Base-by-base conservation (phyloP, 2,329 filamentous ascomycete species). In the Fusarium cicatricum region DNA sequence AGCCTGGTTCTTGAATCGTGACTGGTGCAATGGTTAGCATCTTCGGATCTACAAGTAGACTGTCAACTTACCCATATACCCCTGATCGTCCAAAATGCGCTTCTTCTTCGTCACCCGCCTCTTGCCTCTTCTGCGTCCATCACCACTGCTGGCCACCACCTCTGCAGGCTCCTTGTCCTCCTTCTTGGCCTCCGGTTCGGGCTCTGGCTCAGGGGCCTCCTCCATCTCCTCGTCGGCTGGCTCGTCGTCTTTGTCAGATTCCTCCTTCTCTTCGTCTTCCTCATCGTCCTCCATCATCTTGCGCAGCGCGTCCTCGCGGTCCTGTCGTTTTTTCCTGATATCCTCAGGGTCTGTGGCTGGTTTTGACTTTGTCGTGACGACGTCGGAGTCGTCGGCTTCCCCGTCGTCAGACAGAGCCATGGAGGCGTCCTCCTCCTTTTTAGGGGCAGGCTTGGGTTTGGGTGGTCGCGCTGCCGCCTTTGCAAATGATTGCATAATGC, bases 81-180 rank as follows among this genome's bases (percentile, higher is more conserved):
- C 93, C 62, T 97, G 89, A 43, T 93, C 91, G 64, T 97, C 93
- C 72, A 92, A 89, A 50, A 90, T 84, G 38, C 89, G 92, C 78
- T 89, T 90, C 81, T 96, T 97, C 77, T 91, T 92, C 85, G 90
- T 91, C 8, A 97, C 85, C 66, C 89, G 86, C 64, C 93, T 84
- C 71, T 85, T 88, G 28, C 91, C 92, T 60, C 92, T 85, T 55
- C 90, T 83, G 33, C 92, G 84, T 0, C 90, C 90, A 53, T 78
- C 70, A n/a, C 69, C 70, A 5, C 70, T 73, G 52, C 83, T 85
- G 2, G 81, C 83, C 7, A 88, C 76, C 6, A 84, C 76, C 55
- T 83, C 81, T 23, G 80, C 72, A 2, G 78, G 74, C 48, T 83
- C 78, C 44, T 78, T 73, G n/a, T 79, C 73, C 11, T 79, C 72